phyloP scores from a whole-genome alignment of 768 basidiomycete genomes.

The Trametes gibbosa region DNA sequence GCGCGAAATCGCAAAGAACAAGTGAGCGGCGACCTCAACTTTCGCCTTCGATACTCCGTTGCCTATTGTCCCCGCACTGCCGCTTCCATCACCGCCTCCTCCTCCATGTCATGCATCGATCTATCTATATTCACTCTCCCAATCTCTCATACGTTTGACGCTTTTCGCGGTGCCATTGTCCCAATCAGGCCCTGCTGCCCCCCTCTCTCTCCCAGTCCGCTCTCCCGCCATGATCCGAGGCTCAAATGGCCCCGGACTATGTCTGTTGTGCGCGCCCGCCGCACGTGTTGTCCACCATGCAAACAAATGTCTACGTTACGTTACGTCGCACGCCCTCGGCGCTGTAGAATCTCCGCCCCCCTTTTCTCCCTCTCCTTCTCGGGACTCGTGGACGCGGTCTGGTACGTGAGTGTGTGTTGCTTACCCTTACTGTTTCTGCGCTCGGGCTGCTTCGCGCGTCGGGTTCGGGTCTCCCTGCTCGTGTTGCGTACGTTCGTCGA shows the following conservation, averaged over 20 bases:
- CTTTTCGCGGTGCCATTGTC: constrained; percentile 6
- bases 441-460: constrained; percentile 4
- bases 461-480: too few species aligned
- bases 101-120: constrained; percentile 20
- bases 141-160: neutral
- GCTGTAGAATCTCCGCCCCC: too few species aligned
- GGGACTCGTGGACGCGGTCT: neutral
- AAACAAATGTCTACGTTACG: constrained; percentile 2
- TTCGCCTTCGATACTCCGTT: neutral
- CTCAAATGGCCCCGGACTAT: neutral
- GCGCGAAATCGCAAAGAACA: constrained; percentile 75
- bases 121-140: constrained; percentile 21
- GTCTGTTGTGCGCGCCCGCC: neutral
- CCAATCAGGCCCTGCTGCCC: neutral
- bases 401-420: neutral
- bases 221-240: neutral
- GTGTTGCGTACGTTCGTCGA: too few species aligned
- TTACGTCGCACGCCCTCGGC: neutral
- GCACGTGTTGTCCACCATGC: constrained; percentile 11
- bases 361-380: neutral
- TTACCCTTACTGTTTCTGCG: too few species aligned
- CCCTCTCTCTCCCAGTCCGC: neutral
- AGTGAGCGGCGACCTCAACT: neutral
- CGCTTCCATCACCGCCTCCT: neutral
- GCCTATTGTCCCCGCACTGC: neutral